Evolutionary conservation across 306 rosid species (phyloP), one percentile per base, ranked within the genome.

Genomic region (Myrica gale): DNA sequence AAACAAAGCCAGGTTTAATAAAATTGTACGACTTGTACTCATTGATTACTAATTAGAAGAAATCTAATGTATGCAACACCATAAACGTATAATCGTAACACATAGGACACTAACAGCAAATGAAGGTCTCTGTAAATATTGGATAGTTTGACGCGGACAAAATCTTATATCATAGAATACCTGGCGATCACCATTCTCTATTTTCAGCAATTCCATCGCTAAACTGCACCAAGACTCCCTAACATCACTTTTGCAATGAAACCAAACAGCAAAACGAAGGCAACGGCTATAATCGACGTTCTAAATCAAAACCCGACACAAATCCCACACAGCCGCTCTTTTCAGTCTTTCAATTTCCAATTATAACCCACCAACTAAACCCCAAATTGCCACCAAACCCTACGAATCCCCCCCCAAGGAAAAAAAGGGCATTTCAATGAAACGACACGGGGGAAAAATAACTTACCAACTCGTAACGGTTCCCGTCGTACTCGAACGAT

Each of bases 401-500:
- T 32, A 32, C 37, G 37, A 32, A 48, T 48, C 13, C 16, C 13
- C 52, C 52, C 9, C 52, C 53, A 48, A 48, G 15, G 13, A 10
- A 48, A 48, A 11, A 11, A 11, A 9, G 4, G 15, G 13, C 53
- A 48, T 48, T 48, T 48, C 53, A 48, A 11, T 48, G 3, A 15
- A 48, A 48, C 43, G 53, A 50, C 17, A 32, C 41, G 42, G 23
- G 17, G 5, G 15, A 13, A 26, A 68, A 37, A 5, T 41, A 9
- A 17, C 91, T 72, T 65, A 96, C 99, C 23, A 96, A 88, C 50
- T 82, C 84, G 63, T 88, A 96, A 68, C 86, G 92, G 44, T 81
- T 87, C 9, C 96, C 96, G 46, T 96, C 99, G 42, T 66, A 96
- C 60, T 96, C 97, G 67, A 90, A 92, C 13, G 92, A 82, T 3